phyloP scores from a whole-genome alignment of 1,139 yeast genomes.

The Debaryomyces sp. region DNA sequence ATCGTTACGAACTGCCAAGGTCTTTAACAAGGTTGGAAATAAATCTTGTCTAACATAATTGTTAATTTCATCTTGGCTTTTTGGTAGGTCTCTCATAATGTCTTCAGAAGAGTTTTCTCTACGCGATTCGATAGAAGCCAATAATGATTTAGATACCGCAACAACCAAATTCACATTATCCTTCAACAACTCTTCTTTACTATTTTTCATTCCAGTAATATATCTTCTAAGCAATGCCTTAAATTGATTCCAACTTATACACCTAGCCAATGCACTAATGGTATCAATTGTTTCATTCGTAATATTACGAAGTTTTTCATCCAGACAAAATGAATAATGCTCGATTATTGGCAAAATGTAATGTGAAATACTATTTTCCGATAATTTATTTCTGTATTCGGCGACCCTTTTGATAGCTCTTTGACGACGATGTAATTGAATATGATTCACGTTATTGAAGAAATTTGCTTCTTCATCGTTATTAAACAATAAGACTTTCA shows the following conservation, averaged over 20 bases:
- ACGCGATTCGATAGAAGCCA: slow-evolving; percentile 22
- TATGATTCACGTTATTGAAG: slow-evolving; percentile 77
- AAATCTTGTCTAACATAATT: slow-evolving; percentile 58
- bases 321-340: slow-evolving; percentile 63
- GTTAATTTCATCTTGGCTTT: slow-evolving; percentile 50
- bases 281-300: slow-evolving; percentile 73
- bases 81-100: slow-evolving; percentile 28
- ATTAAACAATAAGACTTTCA: slow-evolving; percentile 63
- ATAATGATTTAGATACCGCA: slow-evolving; percentile 60
- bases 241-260: slow-evolving; percentile 79
- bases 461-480: slow-evolving; percentile 87
- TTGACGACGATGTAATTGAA: slow-evolving; percentile 85
- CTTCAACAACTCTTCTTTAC: slow-evolving; percentile 55
- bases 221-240: slow-evolving; percentile 76
- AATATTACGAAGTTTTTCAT: slow-evolving; percentile 68
- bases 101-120: slow-evolving; percentile 19
- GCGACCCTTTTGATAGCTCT: slow-evolving; percentile 70
- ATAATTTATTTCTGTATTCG: slow-evolving; percentile 43
- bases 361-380: slow-evolving; percentile 69
- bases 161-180: slow-evolving; percentile 66
- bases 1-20: slow-evolving; percentile 67
- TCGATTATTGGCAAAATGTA: slow-evolving; percentile 85
- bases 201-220: slow-evolving; percentile 52
- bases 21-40: slow-evolving; percentile 61
- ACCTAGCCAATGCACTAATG: slow-evolving; percentile 59